Base-by-base conservation (phyloP, 1,139 yeast species). In the Magnusiomyces clavatus region DNA sequence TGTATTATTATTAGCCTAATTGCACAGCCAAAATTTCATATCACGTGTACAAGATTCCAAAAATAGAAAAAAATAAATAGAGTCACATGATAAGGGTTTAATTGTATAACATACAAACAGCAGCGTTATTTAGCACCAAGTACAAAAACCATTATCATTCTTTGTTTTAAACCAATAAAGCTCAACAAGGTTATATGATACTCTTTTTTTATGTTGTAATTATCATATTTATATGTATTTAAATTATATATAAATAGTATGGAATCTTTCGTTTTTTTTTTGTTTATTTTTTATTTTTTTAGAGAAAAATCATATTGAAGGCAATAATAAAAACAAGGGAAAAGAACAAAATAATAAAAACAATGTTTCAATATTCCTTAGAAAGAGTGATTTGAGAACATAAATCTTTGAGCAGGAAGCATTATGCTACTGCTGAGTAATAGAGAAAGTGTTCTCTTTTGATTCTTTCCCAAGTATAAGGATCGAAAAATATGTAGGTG, bases 401-500 rank as follows among this genome's bases (percentile, higher is more conserved):
- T n/a, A n/a, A n/a, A n/a, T n/a, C n/a, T 24, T 24, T 5, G 8
- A 24, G 31, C 6, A 24, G 4, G 31, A 24, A 24, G 31, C 31
- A 24, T 24, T 24, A 24, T 24, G 31, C 31, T 24, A 24, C 31
- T 5, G 31, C 31, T 24, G 73, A 73, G 56, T 72, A 72, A 57
- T 67, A 69, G 51, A 72, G 56, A 14, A 69, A 68, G 55, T 71
- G 71, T 60, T 72, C 76, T 57, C 68, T 58, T 60, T 86, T 89
- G 59, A 92, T 89, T 70, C 88, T 87, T 63, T 88, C 96, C 99
- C 99, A 94, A 56, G 86, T 81, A 59, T 84, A 88, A 4, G 97
- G 97, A 64, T 94, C 98, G 67, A 94, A 94, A 67, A 94, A 92
- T 46, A 90, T 84, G 67, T 92, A 94, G n/a, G 90, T 84, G 1